These are phyloP conservation scores for Globisporangium iwayamae DNA, from an alignment of 352 stramenopile species.

Conservation along the genomic window DNA sequence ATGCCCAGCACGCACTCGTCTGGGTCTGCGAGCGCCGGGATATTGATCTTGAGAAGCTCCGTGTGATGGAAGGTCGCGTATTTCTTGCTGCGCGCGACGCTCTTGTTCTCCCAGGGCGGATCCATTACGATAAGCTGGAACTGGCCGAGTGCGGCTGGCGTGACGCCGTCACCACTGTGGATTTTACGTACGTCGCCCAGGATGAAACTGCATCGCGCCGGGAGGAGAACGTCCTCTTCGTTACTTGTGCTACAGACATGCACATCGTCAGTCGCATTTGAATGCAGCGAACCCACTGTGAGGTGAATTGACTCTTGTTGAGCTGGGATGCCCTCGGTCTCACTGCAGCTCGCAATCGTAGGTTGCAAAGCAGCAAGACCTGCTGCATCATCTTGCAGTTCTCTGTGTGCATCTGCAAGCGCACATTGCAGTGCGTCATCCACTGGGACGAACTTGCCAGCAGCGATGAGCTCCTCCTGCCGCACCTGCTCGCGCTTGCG, in stretches of 20 bases:
- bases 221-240: constrained; percentile 17
- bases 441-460: constrained; percentile 55
- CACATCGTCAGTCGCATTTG: constrained; percentile 14
- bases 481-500: constrained; percentile 36
- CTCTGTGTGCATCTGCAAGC: constrained; percentile 23
- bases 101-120: constrained; percentile 79
- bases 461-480: constrained; percentile 31
- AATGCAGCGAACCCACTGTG: neutral
- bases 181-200: constrained; percentile 24
- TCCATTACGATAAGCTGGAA: constrained; percentile 63
- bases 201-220: constrained; percentile 25
- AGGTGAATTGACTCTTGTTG: neutral
- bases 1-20: constrained; percentile 55
- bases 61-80: constrained; percentile 65
- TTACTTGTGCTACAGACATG: constrained; percentile 10
- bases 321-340: neutral
- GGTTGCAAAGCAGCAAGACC: constrained; percentile 14
- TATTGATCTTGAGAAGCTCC: constrained; percentile 46
- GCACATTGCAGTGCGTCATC: constrained; percentile 15
- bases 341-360: neutral
- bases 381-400: constrained; percentile 16
- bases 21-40: constrained; percentile 25
- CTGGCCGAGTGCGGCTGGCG: constrained; percentile 6
- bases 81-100: constrained; percentile 42
- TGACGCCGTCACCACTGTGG: neutral